Evolutionary conservation across 129 eudicot species (phyloP), one percentile per base, ranked within the genome.

Genomic region (Oenanthe sinensis): DNA sequence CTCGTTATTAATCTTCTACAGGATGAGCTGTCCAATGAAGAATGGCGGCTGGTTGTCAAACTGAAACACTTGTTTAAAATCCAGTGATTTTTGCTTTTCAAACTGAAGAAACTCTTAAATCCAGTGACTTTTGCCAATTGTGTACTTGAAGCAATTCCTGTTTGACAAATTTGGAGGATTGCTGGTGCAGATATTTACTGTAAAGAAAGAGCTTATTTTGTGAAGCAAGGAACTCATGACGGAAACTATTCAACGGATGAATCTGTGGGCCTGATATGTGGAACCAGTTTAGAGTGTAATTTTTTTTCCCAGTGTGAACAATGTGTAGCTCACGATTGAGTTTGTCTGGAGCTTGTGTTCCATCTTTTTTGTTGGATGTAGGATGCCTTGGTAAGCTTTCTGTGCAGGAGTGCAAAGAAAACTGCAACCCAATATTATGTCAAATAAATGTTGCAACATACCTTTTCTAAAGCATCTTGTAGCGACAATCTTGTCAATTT

Each of bases 1-100:
- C 44, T n/a, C 28, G 19, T 16, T 26, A 30, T 45, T 77, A 60
- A 44, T 26, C 70, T 28, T 70, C 47, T 77, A 33, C 96, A 91
- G 98, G 90, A 88, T 17, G 98, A 94, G 60, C 83, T 94, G 79
- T 60, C 88, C 16, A 81, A 54, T 19, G 98, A 94, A 45, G 98
- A 90, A 63, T 90, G 95, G 92, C 85, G 82, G 78, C 83, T 94
- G 75, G 87, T 90, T 8, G 89, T 87, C n/a, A 94, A 88, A 75
- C 85, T 94, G 84, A 94, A 94, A 81, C 89, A 67, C 37, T 86
- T 94, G 45, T 91, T 94, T 90, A 88, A 90, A 85, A 94, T 94
- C 48, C 93, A 87, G 43, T 94, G 84, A 93, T 71, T 80, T 75
- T 24, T 76, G 37, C 39, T 54, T 49, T 74, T 76, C 19, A 8